Conservation (phyloP, 2,329 filamentous ascomycete genomes). For the Anisogramma anomala region DNA sequence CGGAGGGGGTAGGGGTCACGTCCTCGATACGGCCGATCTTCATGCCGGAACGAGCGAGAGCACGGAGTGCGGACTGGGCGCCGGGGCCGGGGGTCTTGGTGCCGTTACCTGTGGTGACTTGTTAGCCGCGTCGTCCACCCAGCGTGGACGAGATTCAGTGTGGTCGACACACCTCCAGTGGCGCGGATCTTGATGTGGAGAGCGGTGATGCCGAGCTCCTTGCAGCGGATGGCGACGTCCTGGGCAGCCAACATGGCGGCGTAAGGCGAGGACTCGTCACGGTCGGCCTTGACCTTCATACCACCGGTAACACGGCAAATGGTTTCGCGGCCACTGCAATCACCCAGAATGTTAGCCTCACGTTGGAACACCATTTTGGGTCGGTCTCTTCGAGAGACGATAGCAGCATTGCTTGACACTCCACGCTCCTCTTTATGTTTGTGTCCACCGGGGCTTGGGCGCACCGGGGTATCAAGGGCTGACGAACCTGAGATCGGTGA, state of each 20-base stretch:
- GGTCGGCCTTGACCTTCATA: conserved; percentile 99
- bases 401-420: background rate
- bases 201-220: conserved; percentile 67
- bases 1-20: conserved; percentile 96
- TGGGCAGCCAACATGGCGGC: conserved; percentile 99
- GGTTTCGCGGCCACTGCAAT: conserved; percentile 95
- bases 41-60: conserved; percentile 98
- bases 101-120: conserved; percentile 60
- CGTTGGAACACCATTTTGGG: conserved; percentile 8
- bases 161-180: conserved; percentile 66
- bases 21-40: conserved; percentile 99
- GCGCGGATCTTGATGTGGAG: conserved; percentile 99
- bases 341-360: conserved; percentile 55
- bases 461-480: conserved; percentile 15
- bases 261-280: conserved; percentile 99
- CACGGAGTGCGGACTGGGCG: conserved; percentile 97
- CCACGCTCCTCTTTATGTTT: conserved; percentile 5
- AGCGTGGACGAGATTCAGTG: background rate
- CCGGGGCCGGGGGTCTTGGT: conserved; percentile 99
- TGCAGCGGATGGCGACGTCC: conserved; percentile 82
- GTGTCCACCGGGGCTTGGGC: background rate
- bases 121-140: background rate
- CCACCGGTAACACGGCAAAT: conserved; percentile 99
- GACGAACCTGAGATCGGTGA: conserved; percentile 92
- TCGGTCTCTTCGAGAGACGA: background rate